Evolutionary conservation across 768 basidiomycete genomes (phyloP).

Genomic region (Leccinum subgranulosum): DNA sequence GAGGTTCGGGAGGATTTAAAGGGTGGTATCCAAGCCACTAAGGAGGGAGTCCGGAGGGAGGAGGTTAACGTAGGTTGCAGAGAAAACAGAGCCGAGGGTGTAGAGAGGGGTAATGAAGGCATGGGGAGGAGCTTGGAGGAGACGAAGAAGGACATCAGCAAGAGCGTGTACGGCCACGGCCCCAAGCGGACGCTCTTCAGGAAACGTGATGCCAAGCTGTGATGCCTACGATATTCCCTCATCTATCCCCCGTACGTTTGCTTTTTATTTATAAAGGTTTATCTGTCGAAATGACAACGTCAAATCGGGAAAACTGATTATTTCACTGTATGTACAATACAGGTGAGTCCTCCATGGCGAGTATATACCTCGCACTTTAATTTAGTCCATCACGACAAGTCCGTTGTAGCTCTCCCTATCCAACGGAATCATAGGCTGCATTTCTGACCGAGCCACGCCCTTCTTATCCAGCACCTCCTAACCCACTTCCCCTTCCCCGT

Average conservation of each 20-base stretch:
- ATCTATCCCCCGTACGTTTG: neutral
- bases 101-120: slow-evolving; percentile 8
- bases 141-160: slow-evolving; percentile 2
- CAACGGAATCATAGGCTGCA: no score
- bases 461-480: no score
- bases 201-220: slow-evolving; percentile 25
- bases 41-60: slow-evolving; percentile 3
- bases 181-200: slow-evolving; percentile 5
- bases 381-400: no score
- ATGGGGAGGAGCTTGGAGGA: slow-evolving; percentile 10
- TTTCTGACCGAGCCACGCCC: no score
- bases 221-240: slow-evolving; percentile 13
- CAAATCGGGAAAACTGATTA: no score
- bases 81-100: slow-evolving; percentile 2
- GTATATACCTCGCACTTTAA: no score
- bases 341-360: no score
- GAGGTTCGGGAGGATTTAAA: slow-evolving; percentile 2
- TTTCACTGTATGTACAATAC: no score
- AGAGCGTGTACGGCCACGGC: slow-evolving; percentile 7
- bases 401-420: no score
- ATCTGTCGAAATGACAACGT: no score
- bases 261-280: neutral
- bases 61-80: neutral
- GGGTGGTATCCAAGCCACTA: neutral
- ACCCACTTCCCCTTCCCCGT: no score